Conservation (phyloP, 192 early-diverging fungal genomes). For the Entophlyctis luteolus region DNA sequence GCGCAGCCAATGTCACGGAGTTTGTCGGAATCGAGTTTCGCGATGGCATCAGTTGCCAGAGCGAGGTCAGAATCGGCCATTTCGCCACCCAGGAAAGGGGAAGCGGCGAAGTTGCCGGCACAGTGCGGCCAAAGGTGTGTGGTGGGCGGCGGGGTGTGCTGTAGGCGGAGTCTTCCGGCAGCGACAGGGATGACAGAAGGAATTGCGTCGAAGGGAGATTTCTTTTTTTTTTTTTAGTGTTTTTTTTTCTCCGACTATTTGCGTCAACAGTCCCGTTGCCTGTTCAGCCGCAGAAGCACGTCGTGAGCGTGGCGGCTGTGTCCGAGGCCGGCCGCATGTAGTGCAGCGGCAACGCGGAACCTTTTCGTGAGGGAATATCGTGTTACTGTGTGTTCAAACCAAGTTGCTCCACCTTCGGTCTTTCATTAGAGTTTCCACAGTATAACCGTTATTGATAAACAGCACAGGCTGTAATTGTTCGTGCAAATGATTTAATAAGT, state of each 20-base stretch:
- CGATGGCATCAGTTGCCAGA: no score
- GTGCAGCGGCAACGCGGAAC: constrained; percentile 13
- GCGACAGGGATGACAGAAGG: background rate
- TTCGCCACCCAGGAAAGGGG: background rate
- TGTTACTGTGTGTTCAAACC: background rate
- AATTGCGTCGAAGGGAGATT: no score
- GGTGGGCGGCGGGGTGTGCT: background rate
- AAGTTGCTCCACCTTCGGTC: constrained; percentile 6
- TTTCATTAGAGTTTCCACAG: constrained; percentile 17
- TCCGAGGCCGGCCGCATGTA: constrained; percentile 3
- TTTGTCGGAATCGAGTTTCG: constrained; percentile 76
- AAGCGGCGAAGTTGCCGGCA: background rate
- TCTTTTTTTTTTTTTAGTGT: background rate
- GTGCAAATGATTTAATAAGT: background rate
- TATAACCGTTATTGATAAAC: constrained; percentile 1
- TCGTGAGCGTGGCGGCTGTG: constrained; percentile 6
- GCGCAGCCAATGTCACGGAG: constrained; percentile 70
- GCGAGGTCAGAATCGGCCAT: constrained; percentile 41
- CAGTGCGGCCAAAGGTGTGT: background rate
- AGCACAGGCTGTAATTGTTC: background rate
- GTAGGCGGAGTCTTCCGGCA: background rate
- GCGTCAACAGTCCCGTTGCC: background rate
- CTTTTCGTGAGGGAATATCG: background rate
- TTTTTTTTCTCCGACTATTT: background rate
- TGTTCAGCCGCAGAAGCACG: constrained; percentile 2